Percentiles rank a stretch among this genome's conserved stretches.
phyloP scores from a whole-genome alignment of 345 rosid species.

The Aquilaria sinensis region DNA sequence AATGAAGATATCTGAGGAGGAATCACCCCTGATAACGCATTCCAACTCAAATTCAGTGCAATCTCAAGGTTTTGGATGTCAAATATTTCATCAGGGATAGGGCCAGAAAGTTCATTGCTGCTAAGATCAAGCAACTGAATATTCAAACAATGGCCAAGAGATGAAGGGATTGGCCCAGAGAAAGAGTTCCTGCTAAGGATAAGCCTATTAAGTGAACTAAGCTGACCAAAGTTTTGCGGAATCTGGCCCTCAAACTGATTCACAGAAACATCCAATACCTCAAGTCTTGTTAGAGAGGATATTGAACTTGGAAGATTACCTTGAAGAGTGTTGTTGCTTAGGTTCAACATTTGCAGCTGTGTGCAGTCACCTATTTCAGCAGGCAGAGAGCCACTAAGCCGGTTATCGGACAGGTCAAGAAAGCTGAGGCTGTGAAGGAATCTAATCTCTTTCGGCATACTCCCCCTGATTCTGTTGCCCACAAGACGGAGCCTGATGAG shows the following conservation, averaged over 20 bases:
- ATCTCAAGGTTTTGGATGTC: slow-evolving; percentile 60
- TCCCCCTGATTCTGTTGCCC: slow-evolving; percentile 50
- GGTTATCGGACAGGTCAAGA: slow-evolving; percentile 67
- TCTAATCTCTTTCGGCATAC: slow-evolving; percentile 60
- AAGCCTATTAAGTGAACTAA: slow-evolving; percentile 50
- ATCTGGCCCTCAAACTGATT: slow-evolving; percentile 46
- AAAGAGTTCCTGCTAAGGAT: slow-evolving; percentile 41
- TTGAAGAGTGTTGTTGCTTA: slow-evolving; percentile 73
- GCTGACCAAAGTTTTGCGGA: slow-evolving; percentile 47
- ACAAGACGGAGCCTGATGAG: slow-evolving; percentile 62
- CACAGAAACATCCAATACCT: slow-evolving; percentile 57
- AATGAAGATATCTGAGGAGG: slow-evolving; percentile 49
- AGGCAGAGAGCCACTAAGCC: slow-evolving; percentile 55
- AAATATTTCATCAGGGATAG: slow-evolving; percentile 46
- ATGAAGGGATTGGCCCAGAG: slow-evolving; percentile 44
- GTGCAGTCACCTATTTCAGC: slow-evolving; percentile 67
- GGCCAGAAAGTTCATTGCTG: slow-evolving; percentile 49
- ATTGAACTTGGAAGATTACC: slow-evolving; percentile 63
- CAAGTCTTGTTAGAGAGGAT: slow-evolving; percentile 50
- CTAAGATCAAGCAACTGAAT: slow-evolving; percentile 77
- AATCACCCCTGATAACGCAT: slow-evolving; percentile 47
- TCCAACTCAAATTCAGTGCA: slow-evolving; percentile 69
- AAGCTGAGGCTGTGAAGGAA: slow-evolving; percentile 54
- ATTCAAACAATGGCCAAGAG: slow-evolving; percentile 50
- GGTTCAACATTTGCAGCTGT: slow-evolving; percentile 60